These are phyloP conservation scores for Atkinsonella texensis DNA, from an alignment of 2,329 filamentous ascomycete species.

Conservation along the genomic window DNA sequence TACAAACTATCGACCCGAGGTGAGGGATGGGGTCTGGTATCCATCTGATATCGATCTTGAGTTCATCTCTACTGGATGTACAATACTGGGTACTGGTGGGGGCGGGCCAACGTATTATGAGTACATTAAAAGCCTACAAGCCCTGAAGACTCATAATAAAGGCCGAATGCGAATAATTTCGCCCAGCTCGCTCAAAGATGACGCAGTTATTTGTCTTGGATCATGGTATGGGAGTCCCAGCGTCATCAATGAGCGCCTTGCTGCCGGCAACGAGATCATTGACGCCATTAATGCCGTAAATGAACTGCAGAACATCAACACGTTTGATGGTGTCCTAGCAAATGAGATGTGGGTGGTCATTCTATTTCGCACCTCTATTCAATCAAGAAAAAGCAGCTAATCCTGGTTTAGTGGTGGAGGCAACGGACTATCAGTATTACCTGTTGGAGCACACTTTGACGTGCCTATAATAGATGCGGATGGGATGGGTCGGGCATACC, in stretches of 20 bases:
- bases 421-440: slow-evolving; percentile 25
- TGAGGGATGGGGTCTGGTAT: slow-evolving; percentile 21
- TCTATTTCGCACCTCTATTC: background rate
- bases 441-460: slow-evolving; percentile 21
- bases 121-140: slow-evolving; percentile 30
- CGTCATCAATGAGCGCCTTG: slow-evolving; percentile 26
- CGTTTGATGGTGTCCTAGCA: slow-evolving; percentile 21
- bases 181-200: slow-evolving; percentile 23
- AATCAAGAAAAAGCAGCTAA: background rate
- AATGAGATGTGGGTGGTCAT: slow-evolving; percentile 24
- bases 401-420: slow-evolving; percentile 21
- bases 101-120: slow-evolving; percentile 28
- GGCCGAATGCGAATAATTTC: slow-evolving; percentile 29
- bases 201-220: slow-evolving; percentile 28
- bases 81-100: slow-evolving; percentile 25
- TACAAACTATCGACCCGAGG: slow-evolving; percentile 18
- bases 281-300: slow-evolving; percentile 24
- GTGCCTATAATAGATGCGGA: slow-evolving; percentile 26
- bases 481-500: slow-evolving; percentile 26
- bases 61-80: slow-evolving; percentile 23
- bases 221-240: slow-evolving; percentile 33
- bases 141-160: slow-evolving; percentile 19
- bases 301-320: slow-evolving; percentile 19
- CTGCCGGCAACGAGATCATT: slow-evolving; percentile 24
- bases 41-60: slow-evolving; percentile 25